phyloP scores from a whole-genome alignment of 345 rosid genomes.

The Euphorbia peplus region DNA sequence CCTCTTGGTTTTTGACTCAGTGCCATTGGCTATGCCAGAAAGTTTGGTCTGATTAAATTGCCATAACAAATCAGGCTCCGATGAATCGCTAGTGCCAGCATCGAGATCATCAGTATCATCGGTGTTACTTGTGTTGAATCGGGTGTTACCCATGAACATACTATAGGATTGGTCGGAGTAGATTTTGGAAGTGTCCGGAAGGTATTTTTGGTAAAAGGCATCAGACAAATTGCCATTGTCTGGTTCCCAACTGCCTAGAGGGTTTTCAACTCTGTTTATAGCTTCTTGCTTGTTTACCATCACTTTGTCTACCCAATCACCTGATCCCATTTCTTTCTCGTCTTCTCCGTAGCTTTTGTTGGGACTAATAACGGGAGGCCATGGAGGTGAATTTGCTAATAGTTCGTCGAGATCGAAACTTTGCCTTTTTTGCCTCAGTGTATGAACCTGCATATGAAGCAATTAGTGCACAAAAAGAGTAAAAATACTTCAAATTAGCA shows the following conservation, averaged over 20 bases:
- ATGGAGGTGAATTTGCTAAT: constrained; percentile 83
- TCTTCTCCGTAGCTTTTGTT: constrained; percentile 60
- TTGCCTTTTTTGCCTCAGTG: constrained; percentile 50
- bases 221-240: constrained; percentile 46
- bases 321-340: constrained; percentile 57
- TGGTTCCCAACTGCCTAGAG: constrained; percentile 59
- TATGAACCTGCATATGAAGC: constrained; percentile 44
- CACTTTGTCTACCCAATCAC: constrained; percentile 95
- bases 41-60: constrained; percentile 73
- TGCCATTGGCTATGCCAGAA: constrained; percentile 40
- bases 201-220: constrained; percentile 60
- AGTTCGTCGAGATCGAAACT: constrained; percentile 86
- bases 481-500: background rate
- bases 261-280: constrained; percentile 39
- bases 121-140: constrained; percentile 34
- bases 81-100: constrained; percentile 86
- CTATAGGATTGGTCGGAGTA: constrained; percentile 66
- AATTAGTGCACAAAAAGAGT: constrained; percentile 2
- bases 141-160: constrained; percentile 52
- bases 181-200: constrained; percentile 61
- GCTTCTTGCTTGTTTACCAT: constrained; percentile 90
- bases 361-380: constrained; percentile 81
- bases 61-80: constrained; percentile 90
- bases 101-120: constrained; percentile 71
- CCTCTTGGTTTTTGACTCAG: constrained; percentile 47